A percentile compares a stretch with the other conserved stretches of the same genome.
Evolutionary conservation across 169 alveolate genomes (phyloP).

Genomic region (Theileria equi): DNA sequence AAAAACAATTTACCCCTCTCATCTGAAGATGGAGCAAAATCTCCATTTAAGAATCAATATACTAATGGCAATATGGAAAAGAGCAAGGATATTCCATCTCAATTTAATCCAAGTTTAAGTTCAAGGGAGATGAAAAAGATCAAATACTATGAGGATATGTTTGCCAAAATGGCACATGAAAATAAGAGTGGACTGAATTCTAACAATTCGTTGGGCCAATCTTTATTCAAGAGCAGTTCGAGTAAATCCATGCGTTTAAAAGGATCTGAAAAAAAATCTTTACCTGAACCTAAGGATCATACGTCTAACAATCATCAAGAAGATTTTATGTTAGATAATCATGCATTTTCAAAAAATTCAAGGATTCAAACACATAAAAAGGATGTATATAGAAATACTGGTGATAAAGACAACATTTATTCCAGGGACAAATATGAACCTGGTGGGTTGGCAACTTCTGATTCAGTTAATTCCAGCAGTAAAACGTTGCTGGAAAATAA

Average conservation of each 20-base stretch:
- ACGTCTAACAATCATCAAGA: background rate
- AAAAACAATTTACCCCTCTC: too few species aligned
- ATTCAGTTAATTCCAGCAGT: background rate
- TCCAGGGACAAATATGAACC: conserved; percentile 1
- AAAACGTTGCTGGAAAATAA: conserved; percentile 4
- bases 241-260: background rate
- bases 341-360: background rate
- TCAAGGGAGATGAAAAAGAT: conserved; percentile 72
- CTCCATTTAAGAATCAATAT: background rate
- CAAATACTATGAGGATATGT: conserved; percentile 73
- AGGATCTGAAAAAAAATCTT: background rate
- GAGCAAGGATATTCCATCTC: conserved; percentile 3
- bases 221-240: background rate
- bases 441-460: background rate
- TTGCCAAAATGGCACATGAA: conserved; percentile 66
- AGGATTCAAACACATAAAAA: background rate
- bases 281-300: background rate
- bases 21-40: background rate
- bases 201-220: background rate
- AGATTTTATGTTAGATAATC: background rate
- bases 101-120: conserved; percentile 68
- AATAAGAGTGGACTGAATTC: conserved; percentile 25
- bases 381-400: background rate
- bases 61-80: background rate
- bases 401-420: background rate